phyloP scores from a whole-genome alignment of 306 rosid species.

The Rubus idaeus region DNA sequence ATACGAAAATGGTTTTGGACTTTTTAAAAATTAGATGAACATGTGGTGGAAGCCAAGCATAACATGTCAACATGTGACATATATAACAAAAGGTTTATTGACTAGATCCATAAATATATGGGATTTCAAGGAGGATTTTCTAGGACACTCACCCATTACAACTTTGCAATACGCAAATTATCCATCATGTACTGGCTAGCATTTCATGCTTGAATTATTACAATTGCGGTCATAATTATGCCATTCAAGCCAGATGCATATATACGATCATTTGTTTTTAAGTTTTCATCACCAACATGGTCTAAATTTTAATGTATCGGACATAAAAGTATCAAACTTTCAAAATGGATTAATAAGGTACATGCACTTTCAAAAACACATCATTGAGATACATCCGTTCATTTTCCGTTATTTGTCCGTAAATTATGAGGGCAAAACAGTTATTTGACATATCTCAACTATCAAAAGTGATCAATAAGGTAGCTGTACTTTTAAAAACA shows the following conservation, averaged over 20 bases:
- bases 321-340: too few relatives aligned
- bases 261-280: not conserved
- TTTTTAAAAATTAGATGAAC: not conserved
- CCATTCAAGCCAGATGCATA: not conserved
- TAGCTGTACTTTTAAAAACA: too few relatives aligned
- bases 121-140: not conserved
- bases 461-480: too few relatives aligned
- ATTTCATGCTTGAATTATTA: not conserved
- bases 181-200: not conserved
- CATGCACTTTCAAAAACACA: too few relatives aligned
- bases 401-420: too few relatives aligned
- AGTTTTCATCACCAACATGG: too few relatives aligned
- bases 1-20: not conserved
- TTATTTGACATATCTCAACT: too few relatives aligned
- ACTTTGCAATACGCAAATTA: not conserved
- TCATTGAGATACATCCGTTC: too few relatives aligned
- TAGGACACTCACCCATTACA: conserved; percentile 19
- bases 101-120: not conserved
- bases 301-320: too few relatives aligned
- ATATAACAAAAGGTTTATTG: conserved; percentile 4
- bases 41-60: conserved; percentile 9
- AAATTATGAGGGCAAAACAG: too few relatives aligned
- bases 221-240: not conserved
- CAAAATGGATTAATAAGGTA: too few relatives aligned
- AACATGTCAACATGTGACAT: conserved; percentile 24